Evolutionary conservation across 371 early-diverging fungal species (phyloP), one percentile per base, ranked within the genome.

Genomic region (Dinochytrium kinnereticum): DNA sequence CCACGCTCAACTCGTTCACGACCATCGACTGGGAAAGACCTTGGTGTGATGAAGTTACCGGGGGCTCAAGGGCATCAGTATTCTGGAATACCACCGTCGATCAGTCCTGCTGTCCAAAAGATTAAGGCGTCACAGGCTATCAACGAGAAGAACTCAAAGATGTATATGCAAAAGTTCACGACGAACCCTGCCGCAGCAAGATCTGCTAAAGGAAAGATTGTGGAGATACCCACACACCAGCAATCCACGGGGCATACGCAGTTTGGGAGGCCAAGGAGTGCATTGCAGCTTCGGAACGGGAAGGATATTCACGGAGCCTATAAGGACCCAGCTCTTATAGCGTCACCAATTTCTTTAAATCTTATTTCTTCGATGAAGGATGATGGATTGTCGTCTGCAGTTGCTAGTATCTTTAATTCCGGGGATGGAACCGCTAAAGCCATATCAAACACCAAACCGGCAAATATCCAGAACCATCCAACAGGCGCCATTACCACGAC

Each of bases 131-230:
- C 36, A 1, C 53, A 68, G 2, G 70, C 70, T 1, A 28, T 61
- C 38, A 79, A 75, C 39, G 76, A 79, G 21, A 68, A 59, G 34
- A 70, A 76, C 31, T 78, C 76, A 1, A 31, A 59, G 64, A 38
- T 65, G 24, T 76, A 79, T 68, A 68, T 76, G 76, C 69, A 70
- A 24, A 69, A 70, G 51, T 76, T 70, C 68, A 73, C 79, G 13
- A 70, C 57, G 3, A 68, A 37, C 44, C 73, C 79, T 17, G 64
- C 66, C 33, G 53, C 71, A n/a, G 53, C 76, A 2, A 64, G 59
- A 34, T 76, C 76, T 2, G 76, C 76, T 24, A 72, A 59, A 59
- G 55, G 39, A 31, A 64, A 15, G 28, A 57, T 31, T 64, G 33
- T 61, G 31, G 26, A 13, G 24, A 26, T n/a, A 13, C 55, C 26